Percentiles rank a stretch among this genome's conserved stretches.
These are phyloP conservation scores for Aspergillus alliaceus DNA, from an alignment of 2,329 filamentous ascomycete genomes.

Conservation along the genomic window DNA sequence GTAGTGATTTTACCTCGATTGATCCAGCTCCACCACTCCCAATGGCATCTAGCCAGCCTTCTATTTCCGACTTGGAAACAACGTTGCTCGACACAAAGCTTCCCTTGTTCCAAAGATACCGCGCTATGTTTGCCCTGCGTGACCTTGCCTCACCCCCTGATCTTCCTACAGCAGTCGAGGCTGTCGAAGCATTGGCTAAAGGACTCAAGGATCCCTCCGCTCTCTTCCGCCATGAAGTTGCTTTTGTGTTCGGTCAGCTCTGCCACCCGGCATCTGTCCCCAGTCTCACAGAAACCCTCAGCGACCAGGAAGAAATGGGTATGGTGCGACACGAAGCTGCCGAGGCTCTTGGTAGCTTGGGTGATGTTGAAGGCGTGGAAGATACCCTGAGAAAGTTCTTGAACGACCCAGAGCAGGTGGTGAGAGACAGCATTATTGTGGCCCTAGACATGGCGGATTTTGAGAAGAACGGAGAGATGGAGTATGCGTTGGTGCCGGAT, in stretches of 20 bases:
- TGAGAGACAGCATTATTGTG: conserved; percentile 91
- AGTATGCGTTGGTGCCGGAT: conserved; percentile 89
- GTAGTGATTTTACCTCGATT: conserved; percentile 89
- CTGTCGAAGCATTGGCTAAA: conserved; percentile 79
- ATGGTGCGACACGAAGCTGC: conserved; percentile 99
- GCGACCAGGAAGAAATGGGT: conserved; percentile 77
- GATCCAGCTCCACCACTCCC: conserved; percentile 91
- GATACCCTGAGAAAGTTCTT: conserved; percentile 79
- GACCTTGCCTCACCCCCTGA: conserved; percentile 93
- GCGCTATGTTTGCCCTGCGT: conserved; percentile 96
- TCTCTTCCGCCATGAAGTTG: conserved; percentile 95
- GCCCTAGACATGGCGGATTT: conserved; percentile 98
- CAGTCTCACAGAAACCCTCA: conserved; percentile 74
- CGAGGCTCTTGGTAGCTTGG: conserved; percentile 90
- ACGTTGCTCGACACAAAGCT: conserved; percentile 74
- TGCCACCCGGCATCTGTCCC: conserved; percentile 97
- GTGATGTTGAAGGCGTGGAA: conserved; percentile 90
- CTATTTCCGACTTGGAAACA: conserved; percentile 72
- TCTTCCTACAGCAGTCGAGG: conserved; percentile 83
- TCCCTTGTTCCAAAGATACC: conserved; percentile 88
- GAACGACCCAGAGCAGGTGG: conserved; percentile 87
- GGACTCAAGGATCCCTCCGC: conserved; percentile 85
- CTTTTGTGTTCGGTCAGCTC: conserved; percentile 96
- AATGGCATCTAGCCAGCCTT: conserved; percentile 59
- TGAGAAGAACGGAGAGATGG: conserved; percentile 81